Base-by-base conservation (phyloP, 2,329 filamentous ascomycete genomes). In the Fusarium penzigii region DNA sequence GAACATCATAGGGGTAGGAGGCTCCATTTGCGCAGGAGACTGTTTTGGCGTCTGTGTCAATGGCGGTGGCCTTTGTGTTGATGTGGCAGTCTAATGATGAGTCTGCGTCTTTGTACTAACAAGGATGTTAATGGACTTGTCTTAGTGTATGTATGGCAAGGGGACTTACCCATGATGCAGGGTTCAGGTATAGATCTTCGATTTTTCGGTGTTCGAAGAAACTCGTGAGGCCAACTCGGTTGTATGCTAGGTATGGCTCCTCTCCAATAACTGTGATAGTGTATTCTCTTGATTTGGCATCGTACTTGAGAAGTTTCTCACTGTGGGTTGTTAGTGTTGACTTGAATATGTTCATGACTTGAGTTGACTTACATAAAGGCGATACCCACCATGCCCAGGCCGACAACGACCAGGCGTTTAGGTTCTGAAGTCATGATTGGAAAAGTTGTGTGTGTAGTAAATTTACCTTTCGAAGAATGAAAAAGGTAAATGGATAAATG, bases 381-480 rank as follows among this genome's bases (percentile, higher is more conserved):
- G 61, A 94, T 88, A 39, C 88, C 90, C 42, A 96, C 92, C 92
- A 97, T 97, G 3, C 92, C 92, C 72, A 96, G 73, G 10, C 92
- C 92, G 39, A 96, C 90, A 38, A 96, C 85, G 2, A 95, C 90
- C 36, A 95, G 74, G 66, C 80, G 85, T 70, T 89, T 90, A 42
- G 57, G 65, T 55, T 51, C 49, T 60, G 46, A 45, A 54, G 48
- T 49, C 61, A 64, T 64, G 17, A 32, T 55, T 49, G 48, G n/a
- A 17, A 8, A 36, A 40, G 20, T 44, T 17, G 17, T 44, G 52
- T 47, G 7, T 25, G 39, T 43, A 17, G 32, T 13, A 44, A 44
- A 39, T 44, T 48, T 34, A 34, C 17, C 29, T 32, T 39, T 39
- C 11, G 14, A n/a, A 29, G 32, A 47, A 12, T 44, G 17, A 11